A percentile compares a stretch with the other conserved stretches of the same genome.
Evolutionary conservation across 148 eudicot genomes (phyloP).

Genomic region (Spergularia marina): DNA sequence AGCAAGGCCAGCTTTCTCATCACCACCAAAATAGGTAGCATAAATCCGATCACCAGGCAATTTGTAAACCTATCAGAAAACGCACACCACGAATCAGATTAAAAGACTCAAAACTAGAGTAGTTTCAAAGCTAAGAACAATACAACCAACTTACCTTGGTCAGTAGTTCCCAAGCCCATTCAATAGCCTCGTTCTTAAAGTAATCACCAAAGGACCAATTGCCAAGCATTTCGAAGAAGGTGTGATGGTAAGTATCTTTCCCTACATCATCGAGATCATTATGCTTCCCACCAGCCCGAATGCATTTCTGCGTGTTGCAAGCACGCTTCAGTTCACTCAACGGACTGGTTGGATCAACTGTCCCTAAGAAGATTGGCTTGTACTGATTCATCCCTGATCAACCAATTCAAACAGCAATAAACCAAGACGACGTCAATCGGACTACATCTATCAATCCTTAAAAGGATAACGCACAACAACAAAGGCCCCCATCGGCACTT

Average conservation of each 20-base stretch:
- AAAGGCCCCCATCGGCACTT: background rate
- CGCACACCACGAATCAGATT: background rate
- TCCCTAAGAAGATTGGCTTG: slow-evolving; percentile 92
- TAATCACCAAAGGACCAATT: slow-evolving; percentile 99
- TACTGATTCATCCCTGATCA: slow-evolving; percentile 89
- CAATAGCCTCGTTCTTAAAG: slow-evolving; percentile 85
- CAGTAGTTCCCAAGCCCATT: slow-evolving; percentile 94
- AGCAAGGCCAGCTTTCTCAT: slow-evolving; percentile 79
- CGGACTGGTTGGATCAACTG: slow-evolving; percentile 79
- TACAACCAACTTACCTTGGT: slow-evolving; percentile 51
- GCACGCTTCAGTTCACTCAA: slow-evolving; percentile 82
- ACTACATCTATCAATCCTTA: background rate
- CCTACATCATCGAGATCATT: slow-evolving; percentile 99
- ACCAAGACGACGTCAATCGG: background rate
- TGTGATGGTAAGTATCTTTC: slow-evolving; percentile 95
- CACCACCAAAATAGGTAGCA: slow-evolving; percentile 98
- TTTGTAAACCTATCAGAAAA: slow-evolving; percentile 54
- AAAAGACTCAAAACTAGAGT: background rate
- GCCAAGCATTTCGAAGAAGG: slow-evolving; percentile 98
- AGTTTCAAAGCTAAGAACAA: background rate
- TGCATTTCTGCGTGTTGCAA: slow-evolving; percentile 96
- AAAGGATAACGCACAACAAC: background rate
- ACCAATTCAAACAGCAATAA: background rate
- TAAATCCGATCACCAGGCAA: slow-evolving; percentile 71
- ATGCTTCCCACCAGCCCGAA: slow-evolving; percentile 97